Conservation (phyloP, 768 basidiomycete genomes). For the Kwoniella sp. region DNA sequence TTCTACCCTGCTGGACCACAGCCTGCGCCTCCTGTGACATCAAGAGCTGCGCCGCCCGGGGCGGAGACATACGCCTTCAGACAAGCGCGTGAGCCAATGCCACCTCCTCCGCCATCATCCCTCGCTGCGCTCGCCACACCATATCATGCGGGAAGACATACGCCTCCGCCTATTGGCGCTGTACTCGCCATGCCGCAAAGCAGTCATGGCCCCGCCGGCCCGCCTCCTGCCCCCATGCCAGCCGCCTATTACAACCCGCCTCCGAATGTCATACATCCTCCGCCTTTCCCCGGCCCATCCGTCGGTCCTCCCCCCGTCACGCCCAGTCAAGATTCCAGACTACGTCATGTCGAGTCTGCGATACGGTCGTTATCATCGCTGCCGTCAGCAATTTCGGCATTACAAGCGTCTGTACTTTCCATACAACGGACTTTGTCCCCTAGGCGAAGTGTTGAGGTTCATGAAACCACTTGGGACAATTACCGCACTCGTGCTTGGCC, state of each 20-base stretch:
- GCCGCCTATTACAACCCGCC: slow-evolving; percentile 25
- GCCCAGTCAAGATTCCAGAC: slow-evolving; percentile 23
- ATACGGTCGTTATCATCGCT: slow-evolving; percentile 25
- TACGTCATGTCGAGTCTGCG: slow-evolving; percentile 33
- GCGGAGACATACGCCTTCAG: slow-evolving; percentile 35
- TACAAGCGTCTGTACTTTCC: slow-evolving; percentile 18
- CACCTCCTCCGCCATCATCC: slow-evolving; percentile 42
- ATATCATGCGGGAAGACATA: slow-evolving; percentile 24
- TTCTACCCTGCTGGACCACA: slow-evolving; percentile 47
- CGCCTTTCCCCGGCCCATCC: slow-evolving; percentile 12
- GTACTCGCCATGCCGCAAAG: background rate
- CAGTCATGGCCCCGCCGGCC: slow-evolving; percentile 1
- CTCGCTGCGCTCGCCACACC: slow-evolving; percentile 30
- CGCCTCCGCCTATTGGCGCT: slow-evolving; percentile 20
- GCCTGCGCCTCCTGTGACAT: slow-evolving; percentile 45
- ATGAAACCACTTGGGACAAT: slow-evolving; percentile 37
- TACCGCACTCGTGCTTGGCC: slow-evolving; percentile 50
- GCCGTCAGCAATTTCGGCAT: slow-evolving; percentile 16
- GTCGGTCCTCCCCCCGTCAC: background rate
- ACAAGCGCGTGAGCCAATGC: slow-evolving; percentile 45
- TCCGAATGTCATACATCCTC: slow-evolving; percentile 21
- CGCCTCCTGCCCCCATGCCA: slow-evolving; percentile 14
- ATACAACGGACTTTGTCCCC: slow-evolving; percentile 22
- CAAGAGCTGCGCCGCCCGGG: slow-evolving; percentile 20
- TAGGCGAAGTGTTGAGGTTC: slow-evolving; percentile 21